Percentiles rank a stretch among this genome's conserved stretches.
Conservation (phyloP, 805 yeast species). For the Ascoidea asiatica region DNA sequence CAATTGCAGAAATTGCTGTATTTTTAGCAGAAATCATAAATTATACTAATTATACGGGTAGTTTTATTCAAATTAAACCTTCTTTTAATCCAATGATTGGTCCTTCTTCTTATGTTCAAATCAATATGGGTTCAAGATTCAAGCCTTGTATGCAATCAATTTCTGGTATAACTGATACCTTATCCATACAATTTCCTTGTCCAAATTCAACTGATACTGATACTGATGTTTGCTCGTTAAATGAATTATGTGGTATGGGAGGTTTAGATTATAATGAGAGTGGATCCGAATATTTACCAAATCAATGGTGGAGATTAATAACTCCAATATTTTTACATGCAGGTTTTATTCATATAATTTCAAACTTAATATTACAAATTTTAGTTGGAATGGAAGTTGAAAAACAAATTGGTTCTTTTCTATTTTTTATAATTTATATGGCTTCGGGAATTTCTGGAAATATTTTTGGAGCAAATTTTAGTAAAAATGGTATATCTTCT, state of each 20-base stretch:
- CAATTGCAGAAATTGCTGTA: constrained; percentile 35
- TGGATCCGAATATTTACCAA: constrained; percentile 22
- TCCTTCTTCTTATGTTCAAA: constrained; percentile 52
- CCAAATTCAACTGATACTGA: constrained; percentile 45
- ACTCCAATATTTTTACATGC: constrained; percentile 67
- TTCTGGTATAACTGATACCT: constrained; percentile 32
- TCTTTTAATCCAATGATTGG: constrained; percentile 72
- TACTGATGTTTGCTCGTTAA: constrained; percentile 43
- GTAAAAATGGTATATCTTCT: constrained; percentile 52
- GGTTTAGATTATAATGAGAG: constrained; percentile 21
- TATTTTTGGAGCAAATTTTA: constrained; percentile 53
- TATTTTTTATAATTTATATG: constrained; percentile 42
- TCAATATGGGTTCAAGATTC: constrained; percentile 60
- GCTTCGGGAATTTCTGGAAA: constrained; percentile 56
- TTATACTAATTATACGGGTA: constrained; percentile 28
- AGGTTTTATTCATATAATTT: constrained; percentile 54
- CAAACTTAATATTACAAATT: constrained; percentile 48
- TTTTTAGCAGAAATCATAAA: constrained; percentile 47
- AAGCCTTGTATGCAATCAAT: constrained; percentile 56
- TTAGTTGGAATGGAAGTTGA: constrained; percentile 51
- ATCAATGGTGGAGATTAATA: constrained; percentile 58
- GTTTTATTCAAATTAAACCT: constrained; percentile 55
- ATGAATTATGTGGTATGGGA: constrained; percentile 48
- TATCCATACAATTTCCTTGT: constrained; percentile 42
- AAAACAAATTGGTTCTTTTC: constrained; percentile 36